Evolutionary conservation across 1,139 yeast genomes (phyloP).

Genomic region (Taiozyma onychis): DNA sequence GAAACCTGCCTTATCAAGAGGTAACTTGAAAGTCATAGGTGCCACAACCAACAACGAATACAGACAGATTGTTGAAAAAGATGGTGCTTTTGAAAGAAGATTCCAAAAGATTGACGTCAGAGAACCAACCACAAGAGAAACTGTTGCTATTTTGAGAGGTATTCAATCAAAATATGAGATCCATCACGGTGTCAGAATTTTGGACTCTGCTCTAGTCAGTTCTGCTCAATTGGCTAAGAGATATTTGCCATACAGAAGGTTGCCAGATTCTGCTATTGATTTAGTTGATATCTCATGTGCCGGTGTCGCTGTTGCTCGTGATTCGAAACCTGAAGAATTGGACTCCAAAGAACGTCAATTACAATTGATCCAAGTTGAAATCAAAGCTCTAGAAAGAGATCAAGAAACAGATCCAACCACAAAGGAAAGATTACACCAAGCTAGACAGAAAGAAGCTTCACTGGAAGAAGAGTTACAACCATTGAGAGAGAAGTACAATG

Average conservation of each 20-base stretch:
- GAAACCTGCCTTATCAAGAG: conserved; percentile 97
- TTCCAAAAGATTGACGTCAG: conserved; percentile 96
- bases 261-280: conserved; percentile 98
- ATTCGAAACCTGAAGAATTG: conserved; percentile 94
- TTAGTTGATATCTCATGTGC: conserved; percentile 96
- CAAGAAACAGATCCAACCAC: conserved; percentile 84
- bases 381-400: conserved; percentile 95
- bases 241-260: conserved; percentile 88
- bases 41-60: conserved; percentile 96
- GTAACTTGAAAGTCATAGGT: conserved; percentile 94
- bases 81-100: conserved; percentile 98
- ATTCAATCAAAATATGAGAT: conserved; percentile 93
- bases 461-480: conserved; percentile 85
- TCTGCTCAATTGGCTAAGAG: conserved; percentile 96
- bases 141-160: conserved; percentile 94
- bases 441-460: conserved; percentile 74
- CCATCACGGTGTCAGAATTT: conserved; percentile 95
- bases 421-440: conserved; percentile 76
- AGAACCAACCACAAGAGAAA: conserved; percentile 88
- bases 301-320: conserved; percentile 96
- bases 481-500: conserved; percentile 74
- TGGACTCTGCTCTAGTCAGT: conserved; percentile 90
- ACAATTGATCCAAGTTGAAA: conserved; percentile 88
- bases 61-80: conserved; percentile 87
- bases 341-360: conserved; percentile 91